Conservation (phyloP, 106 monocot genomes). For the Posidonia australis region DNA sequence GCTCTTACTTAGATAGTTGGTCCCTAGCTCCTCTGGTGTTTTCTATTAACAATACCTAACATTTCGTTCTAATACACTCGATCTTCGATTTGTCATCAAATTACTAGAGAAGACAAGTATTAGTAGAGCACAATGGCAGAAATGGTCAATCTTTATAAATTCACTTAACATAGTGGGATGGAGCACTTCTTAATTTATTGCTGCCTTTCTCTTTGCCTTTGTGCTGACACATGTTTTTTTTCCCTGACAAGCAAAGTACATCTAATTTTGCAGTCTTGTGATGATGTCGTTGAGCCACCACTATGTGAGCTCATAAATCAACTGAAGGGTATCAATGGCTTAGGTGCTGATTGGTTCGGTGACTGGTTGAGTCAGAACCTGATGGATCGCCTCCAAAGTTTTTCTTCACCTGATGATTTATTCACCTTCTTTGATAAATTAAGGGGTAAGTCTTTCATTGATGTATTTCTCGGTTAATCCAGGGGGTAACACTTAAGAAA, state of each 20-base stretch:
- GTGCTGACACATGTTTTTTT: too few species aligned
- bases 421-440: slow-evolving; percentile 90
- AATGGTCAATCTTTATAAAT: too few species aligned
- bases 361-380: slow-evolving; percentile 52
- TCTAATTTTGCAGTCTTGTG: slow-evolving; percentile 43
- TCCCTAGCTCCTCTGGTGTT: too few species aligned
- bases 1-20: too few species aligned
- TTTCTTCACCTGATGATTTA: slow-evolving; percentile 89
- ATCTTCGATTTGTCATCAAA: too few species aligned
- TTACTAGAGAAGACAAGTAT: background rate
- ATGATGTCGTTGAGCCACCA: slow-evolving; percentile 74
- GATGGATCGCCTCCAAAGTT: slow-evolving; percentile 30
- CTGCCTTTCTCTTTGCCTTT: too few species aligned
- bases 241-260: too few species aligned
- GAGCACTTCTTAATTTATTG: too few species aligned
- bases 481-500: background rate
- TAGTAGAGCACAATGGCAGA: background rate
- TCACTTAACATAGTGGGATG: too few species aligned
- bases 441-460: slow-evolving; percentile 35
- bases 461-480: background rate
- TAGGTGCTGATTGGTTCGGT: slow-evolving; percentile 9
- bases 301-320: slow-evolving; percentile 64
- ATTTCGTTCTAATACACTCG: too few species aligned
- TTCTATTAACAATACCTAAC: too few species aligned
- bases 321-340: slow-evolving; percentile 39